Evolutionary conservation across 768 basidiomycete genomes (phyloP), one percentile per base, ranked within the genome.

Genomic region (Suillus lakei): DNA sequence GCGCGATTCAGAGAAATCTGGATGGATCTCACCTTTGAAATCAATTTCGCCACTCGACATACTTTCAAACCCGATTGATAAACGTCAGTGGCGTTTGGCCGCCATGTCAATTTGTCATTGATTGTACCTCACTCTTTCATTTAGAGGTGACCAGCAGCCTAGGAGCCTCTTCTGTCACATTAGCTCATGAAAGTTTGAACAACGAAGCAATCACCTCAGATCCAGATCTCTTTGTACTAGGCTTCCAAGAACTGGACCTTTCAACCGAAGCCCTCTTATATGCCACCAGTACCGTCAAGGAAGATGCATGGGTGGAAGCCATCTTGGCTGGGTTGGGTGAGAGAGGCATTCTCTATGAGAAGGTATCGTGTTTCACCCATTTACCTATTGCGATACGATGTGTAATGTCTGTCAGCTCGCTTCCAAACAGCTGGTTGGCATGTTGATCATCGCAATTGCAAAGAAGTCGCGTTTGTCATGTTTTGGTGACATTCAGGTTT

Each of bases 371-470:
- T 43, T 46, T 38, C 3, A 38, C 28, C 12, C 36, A 28, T 28
- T 7, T 16, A 10, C 12, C 61, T 51, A 10, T 9, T 23, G n/a
- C 41, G 9, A 66, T 44, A 44, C 56, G 10, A 23, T 64, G 36
- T 63, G 28, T 16, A 30, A 39, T 5, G 39, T 6, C 28, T 55
- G 1, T n/a, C 58, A 94, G 92, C 80, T 95, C 38, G 80, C 78
- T 16, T 92, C 91, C 4, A 91, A 85, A 69, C 93, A 93, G 73
- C 88, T 95, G 23, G 92, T 95, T 43, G 93, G 93, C 41, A 91
- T 93, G 83, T 79, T 95, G n/a, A 76, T 95, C 23, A 71, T 95
- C 13, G 76, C 91, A 34, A 78, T 95, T 48, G 88, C 86, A 9
- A 90, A 86, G 74, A 89, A 84, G 63, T 67, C 73, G 0, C 68